Conservation (phyloP, 805 yeast genomes). For the Debaryomyces prosopidis region DNA sequence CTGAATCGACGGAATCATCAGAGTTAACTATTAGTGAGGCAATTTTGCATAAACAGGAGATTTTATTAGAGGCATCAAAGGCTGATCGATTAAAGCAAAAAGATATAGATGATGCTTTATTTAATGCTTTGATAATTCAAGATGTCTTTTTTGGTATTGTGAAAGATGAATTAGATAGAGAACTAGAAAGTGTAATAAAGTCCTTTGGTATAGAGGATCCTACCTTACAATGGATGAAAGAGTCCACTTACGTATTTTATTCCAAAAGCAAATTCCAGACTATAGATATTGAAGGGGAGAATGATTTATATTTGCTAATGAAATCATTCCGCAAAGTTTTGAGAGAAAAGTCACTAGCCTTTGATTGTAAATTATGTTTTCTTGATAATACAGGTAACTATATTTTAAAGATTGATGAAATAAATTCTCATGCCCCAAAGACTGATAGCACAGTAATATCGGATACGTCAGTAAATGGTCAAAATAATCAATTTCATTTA, state of each 20-base stretch:
- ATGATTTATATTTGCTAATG: constrained; percentile 42
- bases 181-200: constrained; percentile 23
- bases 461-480: background rate
- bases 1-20: constrained; percentile 41
- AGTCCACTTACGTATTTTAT: constrained; percentile 40
- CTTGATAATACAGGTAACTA: constrained; percentile 30
- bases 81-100: constrained; percentile 20
- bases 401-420: constrained; percentile 17
- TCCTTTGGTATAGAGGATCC: constrained; percentile 20
- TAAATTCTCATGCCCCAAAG: background rate
- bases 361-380: constrained; percentile 47
- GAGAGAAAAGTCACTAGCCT: constrained; percentile 46
- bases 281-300: constrained; percentile 39
- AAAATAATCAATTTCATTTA: background rate
- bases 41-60: constrained; percentile 23
- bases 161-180: constrained; percentile 40
- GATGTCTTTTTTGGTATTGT: constrained; percentile 57
- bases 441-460: background rate
- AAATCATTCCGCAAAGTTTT: constrained; percentile 33
- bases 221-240: constrained; percentile 41
- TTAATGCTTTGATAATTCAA: constrained; percentile 55
- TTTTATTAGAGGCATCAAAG: constrained; percentile 17
- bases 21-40: constrained; percentile 47
- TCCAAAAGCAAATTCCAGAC: constrained; percentile 33
- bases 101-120: constrained; percentile 31